Conservation (phyloP, 495 filamentous ascomycete genomes). For the Clohesyomyces aquaticus region DNA sequence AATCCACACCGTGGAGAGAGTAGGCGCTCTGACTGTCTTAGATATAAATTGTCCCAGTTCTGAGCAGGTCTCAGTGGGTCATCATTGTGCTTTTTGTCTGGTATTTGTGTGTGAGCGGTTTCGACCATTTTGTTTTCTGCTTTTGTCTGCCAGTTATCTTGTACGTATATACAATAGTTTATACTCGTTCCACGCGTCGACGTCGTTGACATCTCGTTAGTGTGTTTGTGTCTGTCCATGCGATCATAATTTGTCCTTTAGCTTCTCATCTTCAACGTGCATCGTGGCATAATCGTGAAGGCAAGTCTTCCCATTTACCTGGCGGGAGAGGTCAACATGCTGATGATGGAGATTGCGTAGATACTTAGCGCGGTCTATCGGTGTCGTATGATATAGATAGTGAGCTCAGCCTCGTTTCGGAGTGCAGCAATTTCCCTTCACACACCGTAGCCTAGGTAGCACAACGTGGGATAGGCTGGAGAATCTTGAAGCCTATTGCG, state of each 20-base stretch:
- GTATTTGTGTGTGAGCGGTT: not conserved
- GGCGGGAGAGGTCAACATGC: not conserved
- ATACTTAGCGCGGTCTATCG: slow-evolving; percentile 5
- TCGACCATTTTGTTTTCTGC: not conserved
- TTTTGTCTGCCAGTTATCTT: slow-evolving; percentile 9
- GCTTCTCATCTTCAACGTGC: slow-evolving; percentile 11
- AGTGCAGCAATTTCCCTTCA: slow-evolving; percentile 1
- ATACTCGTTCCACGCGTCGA: slow-evolving; percentile 28
- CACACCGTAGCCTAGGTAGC: not conserved
- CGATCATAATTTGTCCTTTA: slow-evolving; percentile 18
- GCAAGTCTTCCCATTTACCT: not conserved
- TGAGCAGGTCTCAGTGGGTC: not conserved
- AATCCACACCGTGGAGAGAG: not conserved
- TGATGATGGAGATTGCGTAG: slow-evolving; percentile 11
- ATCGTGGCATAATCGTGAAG: slow-evolving; percentile 25
- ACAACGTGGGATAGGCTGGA: slow-evolving; percentile 1
- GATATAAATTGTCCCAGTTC: slow-evolving; percentile 18
- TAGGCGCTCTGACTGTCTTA: slow-evolving; percentile 9
- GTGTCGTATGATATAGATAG: slow-evolving; percentile 19
- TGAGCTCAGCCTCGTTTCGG: slow-evolving; percentile 8
- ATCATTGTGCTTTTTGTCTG: not conserved
- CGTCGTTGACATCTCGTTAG: slow-evolving; percentile 21
- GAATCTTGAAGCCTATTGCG: not conserved
- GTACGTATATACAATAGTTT: slow-evolving; percentile 8
- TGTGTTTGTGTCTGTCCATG: slow-evolving; percentile 33